phyloP scores from a whole-genome alignment of 2,329 filamentous ascomycete species.

The Pseudocercospora cruenta region DNA sequence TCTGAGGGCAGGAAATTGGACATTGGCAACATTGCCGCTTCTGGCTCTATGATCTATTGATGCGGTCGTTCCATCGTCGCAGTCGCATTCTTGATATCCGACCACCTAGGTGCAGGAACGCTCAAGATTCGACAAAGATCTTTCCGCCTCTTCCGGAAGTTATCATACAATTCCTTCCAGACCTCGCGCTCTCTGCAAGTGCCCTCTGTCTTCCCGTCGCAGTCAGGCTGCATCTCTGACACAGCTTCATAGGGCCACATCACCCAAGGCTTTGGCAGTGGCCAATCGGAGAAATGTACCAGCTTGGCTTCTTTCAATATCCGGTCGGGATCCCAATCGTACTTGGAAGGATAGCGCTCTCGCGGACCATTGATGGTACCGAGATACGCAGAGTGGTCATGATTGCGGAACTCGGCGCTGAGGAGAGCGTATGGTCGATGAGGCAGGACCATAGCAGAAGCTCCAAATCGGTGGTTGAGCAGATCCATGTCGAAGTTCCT shows the following conservation, averaged over 20 bases:
- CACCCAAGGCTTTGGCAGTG: slow-evolving; percentile 68
- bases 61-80: neutral
- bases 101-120: slow-evolving; percentile 36
- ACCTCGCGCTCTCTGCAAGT: slow-evolving; percentile 44
- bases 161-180: slow-evolving; percentile 51
- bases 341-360: slow-evolving; percentile 43
- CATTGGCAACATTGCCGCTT: too few species aligned
- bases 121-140: slow-evolving; percentile 43
- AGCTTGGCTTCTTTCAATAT: slow-evolving; percentile 65
- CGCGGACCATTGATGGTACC: slow-evolving; percentile 53
- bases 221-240: slow-evolving; percentile 51
- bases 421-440: slow-evolving; percentile 66
- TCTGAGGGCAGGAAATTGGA: too few species aligned
- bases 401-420: slow-evolving; percentile 64
- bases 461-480: slow-evolving; percentile 64
- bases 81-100: slow-evolving; percentile 29
- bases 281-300: slow-evolving; percentile 73
- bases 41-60: neutral
- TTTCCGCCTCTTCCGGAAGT: slow-evolving; percentile 47
- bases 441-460: slow-evolving; percentile 65
- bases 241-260: slow-evolving; percentile 49
- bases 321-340: slow-evolving; percentile 61
- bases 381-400: slow-evolving; percentile 57
- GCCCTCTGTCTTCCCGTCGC: slow-evolving; percentile 33
- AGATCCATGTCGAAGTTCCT: slow-evolving; percentile 45